Conservation (phyloP, 148 eudicot genomes). For the Oxyria digyna region DNA sequence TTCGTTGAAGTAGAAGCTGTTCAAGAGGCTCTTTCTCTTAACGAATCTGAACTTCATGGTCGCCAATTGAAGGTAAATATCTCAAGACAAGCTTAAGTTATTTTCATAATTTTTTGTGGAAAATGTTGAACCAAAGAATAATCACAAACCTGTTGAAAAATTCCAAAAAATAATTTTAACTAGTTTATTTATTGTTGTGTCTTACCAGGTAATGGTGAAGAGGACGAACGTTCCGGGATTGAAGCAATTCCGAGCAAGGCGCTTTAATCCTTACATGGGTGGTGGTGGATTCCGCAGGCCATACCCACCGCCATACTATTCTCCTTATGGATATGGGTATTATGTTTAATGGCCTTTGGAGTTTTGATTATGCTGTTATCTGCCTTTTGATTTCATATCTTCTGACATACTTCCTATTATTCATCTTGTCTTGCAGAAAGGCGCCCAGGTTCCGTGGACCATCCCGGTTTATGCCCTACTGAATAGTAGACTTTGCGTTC, state of each 20-base stretch:
- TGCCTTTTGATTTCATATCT: not conserved
- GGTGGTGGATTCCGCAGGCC: not conserved
- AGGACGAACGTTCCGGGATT: constrained; percentile 69
- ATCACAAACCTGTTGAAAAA: not conserved
- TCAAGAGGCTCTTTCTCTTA: constrained; percentile 44
- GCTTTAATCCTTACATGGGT: constrained; percentile 11
- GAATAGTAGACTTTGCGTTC: not conserved
- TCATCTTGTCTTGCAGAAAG: constrained; percentile 6
- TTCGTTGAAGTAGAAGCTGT: constrained; percentile 65
- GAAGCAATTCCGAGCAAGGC: constrained; percentile 39
- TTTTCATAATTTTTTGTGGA: not conserved
- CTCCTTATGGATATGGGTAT: constrained; percentile 11
- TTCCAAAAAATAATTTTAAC: not conserved
- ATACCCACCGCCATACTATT: constrained; percentile 5
- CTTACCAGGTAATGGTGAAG: constrained; percentile 49
- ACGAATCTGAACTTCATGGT: constrained; percentile 62
- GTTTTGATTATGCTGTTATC: not conserved
- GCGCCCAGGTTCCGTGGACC: constrained; percentile 5
- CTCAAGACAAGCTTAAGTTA: not conserved
- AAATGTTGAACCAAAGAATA: not conserved
- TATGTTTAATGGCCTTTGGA: not conserved
- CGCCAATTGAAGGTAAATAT: constrained; percentile 52
- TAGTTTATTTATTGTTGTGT: not conserved
- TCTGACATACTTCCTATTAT: not conserved
- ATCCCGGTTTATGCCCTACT: constrained; percentile 8